A percentile compares a stretch with the other conserved stretches of the same genome.
Evolutionary conservation across 192 early-diverging fungal genomes (phyloP).

Genomic region (Umbelopsis isabellina): DNA sequence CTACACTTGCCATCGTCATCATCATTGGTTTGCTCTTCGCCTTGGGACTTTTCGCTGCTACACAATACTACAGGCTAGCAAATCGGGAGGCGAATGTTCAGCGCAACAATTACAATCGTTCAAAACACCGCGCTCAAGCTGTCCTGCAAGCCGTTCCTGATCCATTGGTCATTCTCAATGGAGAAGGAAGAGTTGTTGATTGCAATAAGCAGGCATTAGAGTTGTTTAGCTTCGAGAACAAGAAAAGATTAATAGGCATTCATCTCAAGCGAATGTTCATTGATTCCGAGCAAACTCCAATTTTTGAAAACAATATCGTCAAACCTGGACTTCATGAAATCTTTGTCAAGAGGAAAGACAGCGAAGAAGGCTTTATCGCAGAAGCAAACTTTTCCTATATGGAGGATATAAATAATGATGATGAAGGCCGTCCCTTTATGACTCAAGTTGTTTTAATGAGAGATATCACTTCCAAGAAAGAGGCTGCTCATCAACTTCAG

Average conservation of each 20-base stretch:
- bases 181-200: constrained; percentile 7
- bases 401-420: not conserved
- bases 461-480: not conserved
- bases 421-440: not conserved
- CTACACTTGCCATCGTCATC: not conserved
- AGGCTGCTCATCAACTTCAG: not conserved
- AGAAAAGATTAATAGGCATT: not conserved
- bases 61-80: not conserved
- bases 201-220: not conserved
- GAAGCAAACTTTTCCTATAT: constrained; percentile 10
- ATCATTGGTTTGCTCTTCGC: not conserved
- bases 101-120: not conserved
- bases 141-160: not conserved
- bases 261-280: not conserved
- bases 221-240: not conserved
- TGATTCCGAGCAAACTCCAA: not conserved
- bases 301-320: not conserved
- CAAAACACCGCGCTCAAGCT: not conserved
- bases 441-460: not conserved
- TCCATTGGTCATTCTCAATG: not conserved
- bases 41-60: not conserved
- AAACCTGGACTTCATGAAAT: constrained; percentile 1
- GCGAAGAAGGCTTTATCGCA: not conserved
- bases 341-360: not conserved
- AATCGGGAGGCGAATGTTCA: not conserved